Evolutionary conservation across 805 yeast genomes (phyloP).

Genomic region (Wickerhamiella galacta): DNA sequence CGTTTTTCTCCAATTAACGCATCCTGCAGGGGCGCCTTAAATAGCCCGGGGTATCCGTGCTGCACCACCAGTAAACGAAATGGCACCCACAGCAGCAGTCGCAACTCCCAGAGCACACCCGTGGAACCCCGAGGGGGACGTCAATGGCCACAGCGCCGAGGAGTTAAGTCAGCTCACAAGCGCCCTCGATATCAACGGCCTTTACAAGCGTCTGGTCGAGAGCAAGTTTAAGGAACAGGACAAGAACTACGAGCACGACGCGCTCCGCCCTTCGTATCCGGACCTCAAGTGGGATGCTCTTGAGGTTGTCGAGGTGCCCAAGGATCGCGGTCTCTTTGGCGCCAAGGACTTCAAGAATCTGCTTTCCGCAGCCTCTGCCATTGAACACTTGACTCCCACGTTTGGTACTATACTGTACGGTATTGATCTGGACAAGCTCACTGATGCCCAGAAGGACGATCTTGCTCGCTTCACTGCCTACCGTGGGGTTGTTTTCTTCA

Average conservation of each 20-base stretch:
- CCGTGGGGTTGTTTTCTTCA: conserved; percentile 35
- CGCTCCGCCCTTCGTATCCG: conserved; percentile 17
- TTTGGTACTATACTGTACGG: conserved; percentile 37
- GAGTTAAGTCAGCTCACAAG: conserved; percentile 3
- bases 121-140: too few species aligned
- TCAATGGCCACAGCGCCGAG: background rate
- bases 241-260: conserved; percentile 12
- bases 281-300: conserved; percentile 17
- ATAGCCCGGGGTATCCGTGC: too few species aligned
- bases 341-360: conserved; percentile 26
- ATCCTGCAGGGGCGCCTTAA: too few species aligned
- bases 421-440: conserved; percentile 28
- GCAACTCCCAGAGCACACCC: too few species aligned
- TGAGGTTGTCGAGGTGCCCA: conserved; percentile 11
- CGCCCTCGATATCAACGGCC: conserved; percentile 5
- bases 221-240: conserved; percentile 3
- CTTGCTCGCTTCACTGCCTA: conserved; percentile 32
- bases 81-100: too few species aligned
- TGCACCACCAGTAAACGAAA: too few species aligned
- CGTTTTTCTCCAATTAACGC: too few species aligned
- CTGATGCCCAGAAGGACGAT: conserved; percentile 31
- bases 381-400: conserved; percentile 28
- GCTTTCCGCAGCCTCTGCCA: conserved; percentile 27
- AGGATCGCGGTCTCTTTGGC: conserved; percentile 13
- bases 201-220: conserved; percentile 3